These are phyloP conservation scores for Metschnikowia gelsemii DNA, from an alignment of 805 yeast species.

Conservation along the genomic window DNA sequence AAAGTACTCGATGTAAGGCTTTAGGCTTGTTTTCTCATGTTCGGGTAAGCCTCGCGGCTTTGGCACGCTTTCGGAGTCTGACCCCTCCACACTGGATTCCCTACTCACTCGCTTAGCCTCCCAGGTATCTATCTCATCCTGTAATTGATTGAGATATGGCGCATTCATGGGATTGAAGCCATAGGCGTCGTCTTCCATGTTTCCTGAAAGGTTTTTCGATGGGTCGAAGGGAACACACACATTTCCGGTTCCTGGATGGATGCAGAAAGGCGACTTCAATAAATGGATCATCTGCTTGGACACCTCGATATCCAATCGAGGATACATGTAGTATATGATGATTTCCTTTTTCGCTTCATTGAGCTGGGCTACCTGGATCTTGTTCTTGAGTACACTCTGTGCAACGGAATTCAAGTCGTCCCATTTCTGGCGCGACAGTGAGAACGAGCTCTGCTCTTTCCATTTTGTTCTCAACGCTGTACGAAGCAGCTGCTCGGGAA, in stretches of 20 bases:
- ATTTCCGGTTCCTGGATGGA: conserved; percentile 94
- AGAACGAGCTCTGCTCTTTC: conserved; percentile 36
- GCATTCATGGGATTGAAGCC: conserved; percentile 78
- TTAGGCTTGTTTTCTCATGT: conserved; percentile 66
- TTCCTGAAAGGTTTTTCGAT: conserved; percentile 31
- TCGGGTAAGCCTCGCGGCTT: conserved; percentile 33
- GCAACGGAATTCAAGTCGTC: conserved; percentile 61
- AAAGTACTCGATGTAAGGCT: conserved; percentile 68
- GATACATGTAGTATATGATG: conserved; percentile 78
- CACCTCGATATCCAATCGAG: conserved; percentile 90
- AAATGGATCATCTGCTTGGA: conserved; percentile 87
- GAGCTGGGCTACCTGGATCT: conserved; percentile 47
- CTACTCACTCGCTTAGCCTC: conserved; percentile 35
- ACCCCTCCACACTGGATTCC: conserved; percentile 27
- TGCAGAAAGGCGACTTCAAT: conserved; percentile 93
- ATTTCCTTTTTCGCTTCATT: conserved; percentile 79
- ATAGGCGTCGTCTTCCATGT: conserved; percentile 37
- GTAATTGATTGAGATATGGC: conserved; percentile 68
- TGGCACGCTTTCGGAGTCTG: conserved; percentile 21
- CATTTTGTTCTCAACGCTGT: conserved; percentile 57
- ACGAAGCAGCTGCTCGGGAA: conserved; percentile 60
- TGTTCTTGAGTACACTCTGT: conserved; percentile 45
- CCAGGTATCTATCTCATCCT: conserved; percentile 59
- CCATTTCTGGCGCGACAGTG: conserved; percentile 71
- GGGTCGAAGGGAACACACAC: conserved; percentile 88